These are phyloP conservation scores for Euphorbia celastroides DNA, from an alignment of 441 rosid species.

Conservation along the genomic window DNA sequence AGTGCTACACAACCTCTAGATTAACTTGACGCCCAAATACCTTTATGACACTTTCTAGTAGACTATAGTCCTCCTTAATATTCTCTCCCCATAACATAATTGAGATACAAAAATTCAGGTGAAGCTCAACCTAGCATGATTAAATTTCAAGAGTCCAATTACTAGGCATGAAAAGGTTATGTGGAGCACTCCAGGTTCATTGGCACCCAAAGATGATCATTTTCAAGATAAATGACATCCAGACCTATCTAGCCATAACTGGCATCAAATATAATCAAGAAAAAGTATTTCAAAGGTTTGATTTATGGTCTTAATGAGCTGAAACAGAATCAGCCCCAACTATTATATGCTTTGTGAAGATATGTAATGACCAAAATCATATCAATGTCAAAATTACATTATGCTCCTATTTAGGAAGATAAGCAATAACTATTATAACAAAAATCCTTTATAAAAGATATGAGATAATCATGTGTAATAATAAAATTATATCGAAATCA, in stretches of 20 bases:
- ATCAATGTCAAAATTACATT: no score
- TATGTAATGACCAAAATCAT: neutral
- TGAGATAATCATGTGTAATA: no score
- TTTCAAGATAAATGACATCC: neutral
- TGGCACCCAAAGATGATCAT: neutral
- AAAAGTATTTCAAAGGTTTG: neutral
- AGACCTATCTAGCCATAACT: neutral
- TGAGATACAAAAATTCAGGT: neutral
- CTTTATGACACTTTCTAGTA: neutral
- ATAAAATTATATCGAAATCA: neutral
- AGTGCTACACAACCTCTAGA: neutral
- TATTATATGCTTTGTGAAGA: neutral
- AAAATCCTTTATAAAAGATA: no score
- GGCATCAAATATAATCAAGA: neutral
- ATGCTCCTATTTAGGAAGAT: no score
- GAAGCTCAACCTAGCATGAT: neutral
- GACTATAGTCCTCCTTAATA: neutral
- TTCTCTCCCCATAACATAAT: neutral
- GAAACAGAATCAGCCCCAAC: neutral
- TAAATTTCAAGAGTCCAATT: neutral
- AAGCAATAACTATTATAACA: no score
- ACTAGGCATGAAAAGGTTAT: neutral
- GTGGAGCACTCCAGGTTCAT: neutral
- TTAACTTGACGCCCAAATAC: neutral
- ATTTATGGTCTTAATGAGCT: neutral